Conservation (phyloP, 1,284 basidiomycete genomes). For the Phellopilus nigrolimitatus region DNA sequence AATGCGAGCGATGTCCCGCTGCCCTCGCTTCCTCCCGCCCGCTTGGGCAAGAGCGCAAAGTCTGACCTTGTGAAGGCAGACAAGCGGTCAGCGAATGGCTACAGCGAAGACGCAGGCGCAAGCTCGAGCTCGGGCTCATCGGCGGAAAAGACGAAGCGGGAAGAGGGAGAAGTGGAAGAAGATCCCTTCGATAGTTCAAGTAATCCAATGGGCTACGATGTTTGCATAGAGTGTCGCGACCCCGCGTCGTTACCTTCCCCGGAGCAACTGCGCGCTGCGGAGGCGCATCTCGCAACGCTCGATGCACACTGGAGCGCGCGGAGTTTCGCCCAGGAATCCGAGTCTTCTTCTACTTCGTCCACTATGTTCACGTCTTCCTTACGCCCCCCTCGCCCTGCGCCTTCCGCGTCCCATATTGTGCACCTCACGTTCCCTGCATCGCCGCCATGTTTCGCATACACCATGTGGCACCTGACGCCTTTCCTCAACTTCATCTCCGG, state of each 20-base stretch:
- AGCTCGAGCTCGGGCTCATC: neutral
- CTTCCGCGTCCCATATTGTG: slow-evolving; percentile 65
- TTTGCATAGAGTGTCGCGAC: slow-evolving; percentile 86
- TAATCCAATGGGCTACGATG: slow-evolving; percentile 64
- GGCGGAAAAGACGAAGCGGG: slow-evolving; percentile 13
- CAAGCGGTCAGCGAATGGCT: neutral
- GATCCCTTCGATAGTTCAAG: slow-evolving; percentile 52
- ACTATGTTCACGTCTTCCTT: neutral
- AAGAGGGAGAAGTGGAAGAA: slow-evolving; percentile 23
- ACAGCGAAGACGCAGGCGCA: neutral
- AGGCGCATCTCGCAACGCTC: slow-evolving; percentile 61
- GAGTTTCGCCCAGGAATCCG: slow-evolving; percentile 23
- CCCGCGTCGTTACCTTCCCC: slow-evolving; percentile 61
- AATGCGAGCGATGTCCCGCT: slow-evolving; percentile 76
- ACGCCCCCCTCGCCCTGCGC: slow-evolving; percentile 52
- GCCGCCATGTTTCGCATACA: slow-evolving; percentile 22
- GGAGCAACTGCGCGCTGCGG: slow-evolving; percentile 60
- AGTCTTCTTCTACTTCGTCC: neutral
- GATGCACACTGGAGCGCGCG: slow-evolving; percentile 57
- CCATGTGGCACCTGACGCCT: slow-evolving; percentile 16
- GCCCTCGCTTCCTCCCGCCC: neutral
- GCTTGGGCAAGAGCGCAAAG: neutral
- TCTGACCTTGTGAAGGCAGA: neutral
- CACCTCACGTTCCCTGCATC: slow-evolving; percentile 35
- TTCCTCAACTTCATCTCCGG: slow-evolving; percentile 24